Evolutionary conservation across 2,329 filamentous ascomycete species (phyloP), one percentile per base, ranked within the genome.

Genomic region (Penicillium janthinellum): DNA sequence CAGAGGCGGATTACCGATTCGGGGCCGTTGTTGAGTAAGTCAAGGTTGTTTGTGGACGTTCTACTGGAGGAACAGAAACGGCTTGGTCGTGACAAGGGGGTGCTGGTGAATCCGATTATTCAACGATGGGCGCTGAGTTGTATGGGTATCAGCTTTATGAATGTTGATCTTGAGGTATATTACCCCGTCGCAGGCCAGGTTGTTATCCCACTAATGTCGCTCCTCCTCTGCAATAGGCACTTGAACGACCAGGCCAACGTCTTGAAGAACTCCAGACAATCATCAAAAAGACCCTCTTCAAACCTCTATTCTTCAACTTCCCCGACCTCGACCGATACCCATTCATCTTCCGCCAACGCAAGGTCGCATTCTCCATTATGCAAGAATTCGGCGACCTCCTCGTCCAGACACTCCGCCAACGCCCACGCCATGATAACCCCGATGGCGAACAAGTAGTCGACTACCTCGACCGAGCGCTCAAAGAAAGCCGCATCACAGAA

Each of bases 1-100:
- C 76, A 78, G 59, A 63, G 66, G 48, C 56, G 64, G 22, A 65
- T 66, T 22, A 68, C 68, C 2, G 70, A 73, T 37, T 65, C 65
- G 14, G 41, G 41, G 4, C 65, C 64, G 1, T 49, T 73, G 12
- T 20, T 71, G 37, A 49, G 58, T 12, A 70, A 71, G 53, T 71
- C 69, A 6, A 59, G 59, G 11, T 60, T 56, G 22, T 59, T 73
- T 42, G 66, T 71, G 14, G 61, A 67, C 59, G 48, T 65, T 52
- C n/a, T 73, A 6, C n/a, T 70, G 2, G 48, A 57, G n/a, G 35
- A 67, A 17, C 70, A 73, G 49, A 14, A n/a, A 1, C 48, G 25
- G 0, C 7, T 48, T 15, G 60, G 57, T 1, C 1, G 14, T 4
- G 42, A 48, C 1, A 48, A 12, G 4, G 65, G 71, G 0, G 58